Conservation (phyloP, 371 early-diverging fungal genomes). For the Rhizopus sp. region DNA sequence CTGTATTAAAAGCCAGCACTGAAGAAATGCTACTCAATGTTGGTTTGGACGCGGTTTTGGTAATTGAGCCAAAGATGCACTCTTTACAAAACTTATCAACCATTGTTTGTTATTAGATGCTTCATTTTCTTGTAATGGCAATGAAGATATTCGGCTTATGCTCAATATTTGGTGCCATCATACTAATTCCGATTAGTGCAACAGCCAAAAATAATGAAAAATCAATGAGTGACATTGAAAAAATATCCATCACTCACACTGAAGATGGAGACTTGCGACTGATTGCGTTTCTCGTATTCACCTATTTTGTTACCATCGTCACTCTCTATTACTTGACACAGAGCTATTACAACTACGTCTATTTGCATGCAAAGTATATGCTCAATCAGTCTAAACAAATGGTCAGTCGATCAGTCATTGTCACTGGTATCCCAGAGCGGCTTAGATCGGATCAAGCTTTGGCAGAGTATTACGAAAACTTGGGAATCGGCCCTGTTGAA, state of each 20-base stretch:
- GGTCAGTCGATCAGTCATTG: conserved; percentile 54
- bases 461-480: conserved; percentile 53
- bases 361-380: conserved; percentile 49
- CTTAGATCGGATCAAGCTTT: conserved; percentile 49
- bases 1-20: conserved; percentile 51
- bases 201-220: conserved; percentile 18
- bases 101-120: conserved; percentile 26
- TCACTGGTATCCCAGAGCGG: conserved; percentile 54
- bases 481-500: conserved; percentile 56
- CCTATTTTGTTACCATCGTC: conserved; percentile 56
- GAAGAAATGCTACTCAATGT: conserved; percentile 58
- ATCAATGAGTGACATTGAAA: conserved; percentile 17
- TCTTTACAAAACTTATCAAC: background rate
- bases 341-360: conserved; percentile 50
- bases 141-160: conserved; percentile 46
- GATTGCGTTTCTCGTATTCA: conserved; percentile 57
- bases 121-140: conserved; percentile 47
- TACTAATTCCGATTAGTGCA: conserved; percentile 41
- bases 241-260: conserved; percentile 37
- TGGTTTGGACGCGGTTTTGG: conserved; percentile 71
- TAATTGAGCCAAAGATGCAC: conserved; percentile 15
- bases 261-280: conserved; percentile 33
- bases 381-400: conserved; percentile 41
- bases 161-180: conserved; percentile 38
- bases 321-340: conserved; percentile 52